These are phyloP conservation scores for Coriolopsis trogii DNA, from an alignment of 1,284 basidiomycete genomes.

Conservation along the genomic window DNA sequence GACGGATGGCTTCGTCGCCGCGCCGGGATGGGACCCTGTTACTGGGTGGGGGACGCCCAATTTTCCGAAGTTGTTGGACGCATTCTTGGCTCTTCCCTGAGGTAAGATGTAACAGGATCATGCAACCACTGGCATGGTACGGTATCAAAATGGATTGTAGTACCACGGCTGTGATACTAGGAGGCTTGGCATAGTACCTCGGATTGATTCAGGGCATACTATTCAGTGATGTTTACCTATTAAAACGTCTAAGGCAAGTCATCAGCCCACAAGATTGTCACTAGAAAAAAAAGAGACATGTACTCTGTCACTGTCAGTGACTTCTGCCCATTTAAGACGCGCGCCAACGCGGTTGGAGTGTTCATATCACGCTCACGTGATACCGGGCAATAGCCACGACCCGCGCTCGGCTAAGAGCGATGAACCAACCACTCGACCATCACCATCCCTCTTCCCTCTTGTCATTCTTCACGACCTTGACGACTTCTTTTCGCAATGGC, in stretches of 20 bases:
- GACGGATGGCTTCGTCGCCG: conserved; percentile 26
- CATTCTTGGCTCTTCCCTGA: conserved; percentile 14
- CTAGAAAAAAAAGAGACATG: no score
- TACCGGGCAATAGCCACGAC: conserved; percentile 4
- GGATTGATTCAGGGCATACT: no score
- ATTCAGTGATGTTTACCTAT: no score
- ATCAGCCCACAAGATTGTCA: no score
- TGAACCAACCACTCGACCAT: conserved; percentile 17
- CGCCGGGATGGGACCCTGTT: conserved; percentile 42
- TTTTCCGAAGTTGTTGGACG: conserved; percentile 18
- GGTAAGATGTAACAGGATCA: no score
- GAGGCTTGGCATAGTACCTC: no score
- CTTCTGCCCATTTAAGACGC: no score
- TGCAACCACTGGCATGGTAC: no score
- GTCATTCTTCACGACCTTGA: conserved; percentile 15
- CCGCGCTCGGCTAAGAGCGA: conserved; percentile 19
- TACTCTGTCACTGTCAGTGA: no score
- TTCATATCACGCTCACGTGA: conserved; percentile 22
- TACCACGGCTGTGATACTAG: no score
- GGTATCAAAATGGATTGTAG: no score
- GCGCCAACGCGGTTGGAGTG: not conserved
- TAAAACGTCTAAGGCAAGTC: no score
- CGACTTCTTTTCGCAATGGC: conserved; percentile 30
- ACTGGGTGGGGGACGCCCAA: conserved; percentile 34
- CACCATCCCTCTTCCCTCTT: not conserved